Evolutionary conservation across 73 alveolate species (phyloP), one percentile per base, ranked within the genome.

Genomic region (Breviolum minutum): DNA sequence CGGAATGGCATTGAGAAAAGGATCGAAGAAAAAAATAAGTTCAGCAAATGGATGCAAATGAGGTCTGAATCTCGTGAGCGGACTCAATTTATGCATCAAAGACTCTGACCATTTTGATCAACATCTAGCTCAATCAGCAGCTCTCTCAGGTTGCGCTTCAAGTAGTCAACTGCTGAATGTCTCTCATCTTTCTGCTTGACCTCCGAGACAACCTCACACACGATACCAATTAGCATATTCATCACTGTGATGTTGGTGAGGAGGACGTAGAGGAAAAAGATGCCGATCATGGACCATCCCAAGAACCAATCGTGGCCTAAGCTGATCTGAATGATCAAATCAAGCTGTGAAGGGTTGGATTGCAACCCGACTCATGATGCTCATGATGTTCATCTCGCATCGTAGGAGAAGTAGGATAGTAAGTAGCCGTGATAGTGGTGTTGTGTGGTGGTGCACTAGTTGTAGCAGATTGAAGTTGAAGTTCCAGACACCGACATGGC

Each of bases 221-320:
- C 93, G 0, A 60, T 54, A 61, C 93, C 93, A 26, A 84, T 84
- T 66, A 87, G 63, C 97, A 70, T 91, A 77, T 73, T 73, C 88
- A 91, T 70, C 17, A 73, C 97, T 29, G 97, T 91, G 87, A 91
- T 91, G 88, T 91, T 91, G 69, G 97, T 91, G 64, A 91, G 97
- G 62, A 91, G 88, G 88, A 91, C 97, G 63, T 91, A 91, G 20
- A 73, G 26, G 97, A 70, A 91, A 63, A 91, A 91, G 12, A 91
- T 76, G 87, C 22, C 22, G 19, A 91, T 91, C 97, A 91, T 91
- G 8, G 97, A 40, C 97, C 97, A 91, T 9, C 88, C 97, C 87
- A 91, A 82, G 63, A 29, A n/a, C 97, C 97, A 91, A 17, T 62
- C 88, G 63, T 62, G 24, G 60, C 97, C 97, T 71, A 60, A 29